Conservation (phyloP, 805 yeast species). For the Sugiyamaella marilandica region DNA sequence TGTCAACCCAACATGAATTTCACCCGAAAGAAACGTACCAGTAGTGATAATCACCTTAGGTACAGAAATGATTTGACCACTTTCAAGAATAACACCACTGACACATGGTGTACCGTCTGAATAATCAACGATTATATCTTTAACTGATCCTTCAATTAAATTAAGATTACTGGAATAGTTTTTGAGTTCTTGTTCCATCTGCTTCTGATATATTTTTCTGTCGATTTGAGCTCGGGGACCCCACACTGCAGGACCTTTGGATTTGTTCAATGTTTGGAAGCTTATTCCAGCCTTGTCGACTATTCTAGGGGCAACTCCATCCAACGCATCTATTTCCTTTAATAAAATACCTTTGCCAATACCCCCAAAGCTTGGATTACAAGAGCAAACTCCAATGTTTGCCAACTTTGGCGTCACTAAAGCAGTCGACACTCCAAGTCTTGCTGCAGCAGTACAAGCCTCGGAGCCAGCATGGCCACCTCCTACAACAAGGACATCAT, state of each 20-base stretch:
- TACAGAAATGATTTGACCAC: slow-evolving; percentile 58
- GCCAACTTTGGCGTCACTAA: slow-evolving; percentile 69
- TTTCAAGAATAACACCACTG: slow-evolving; percentile 66
- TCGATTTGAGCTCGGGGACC: slow-evolving; percentile 98
- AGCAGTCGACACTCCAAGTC: slow-evolving; percentile 67
- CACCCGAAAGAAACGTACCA: slow-evolving; percentile 93
- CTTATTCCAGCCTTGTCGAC: slow-evolving; percentile 93
- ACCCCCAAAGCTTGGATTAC: slow-evolving; percentile 98
- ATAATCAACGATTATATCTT: slow-evolving; percentile 67
- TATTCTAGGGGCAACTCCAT: slow-evolving; percentile 82
- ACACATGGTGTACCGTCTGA: slow-evolving; percentile 31
- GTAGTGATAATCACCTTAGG: slow-evolving; percentile 81
- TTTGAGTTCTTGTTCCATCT: slow-evolving; percentile 68
- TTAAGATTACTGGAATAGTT: slow-evolving; percentile 51
- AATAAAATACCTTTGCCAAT: slow-evolving; percentile 93
- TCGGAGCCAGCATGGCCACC: slow-evolving; percentile 99
- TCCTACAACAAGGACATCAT: slow-evolving; percentile 83
- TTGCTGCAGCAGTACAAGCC: slow-evolving; percentile 90
- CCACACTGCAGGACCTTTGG: slow-evolving; percentile 96
- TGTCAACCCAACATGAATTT: slow-evolving; percentile 83
- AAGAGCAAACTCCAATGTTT: slow-evolving; percentile 90
- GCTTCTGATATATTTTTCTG: slow-evolving; percentile 65
- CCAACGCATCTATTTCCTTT: slow-evolving; percentile 92
- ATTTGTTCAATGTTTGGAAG: slow-evolving; percentile 76
- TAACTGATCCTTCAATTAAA: slow-evolving; percentile 70